Evolutionary conservation across 2,329 filamentous ascomycete genomes (phyloP), one percentile per base, ranked within the genome.

Genomic region (Ceratocystis alfenasii): DNA sequence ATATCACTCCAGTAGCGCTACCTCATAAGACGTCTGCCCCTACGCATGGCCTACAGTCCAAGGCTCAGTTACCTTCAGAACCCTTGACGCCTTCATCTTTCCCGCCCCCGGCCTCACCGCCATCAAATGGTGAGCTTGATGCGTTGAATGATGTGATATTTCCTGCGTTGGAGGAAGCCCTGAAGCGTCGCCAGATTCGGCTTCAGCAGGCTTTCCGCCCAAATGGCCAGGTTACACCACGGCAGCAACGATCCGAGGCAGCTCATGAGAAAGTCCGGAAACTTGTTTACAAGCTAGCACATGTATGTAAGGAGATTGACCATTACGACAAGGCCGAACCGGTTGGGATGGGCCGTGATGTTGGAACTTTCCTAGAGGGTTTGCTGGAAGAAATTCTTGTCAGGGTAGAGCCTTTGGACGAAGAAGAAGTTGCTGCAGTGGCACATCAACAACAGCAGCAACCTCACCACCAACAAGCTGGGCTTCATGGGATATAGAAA

Each of bases 281-380:
- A 72, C 79, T 95, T 33, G 90, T 96, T 12, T 87, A 87, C 69
- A 95, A 95, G 73, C 81, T 95, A 36, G 88, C 87, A 1, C 85
- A 88, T 68, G 81, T 93, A 28, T 95, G 95, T 75, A 87, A 87
- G 72, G 91, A 96, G 74, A 90, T 99, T 72, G 93, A 99, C 74
- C 83, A 88, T 69, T 89, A 87, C 75, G 94, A 99, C 75, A 88
- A 87, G 74, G 83, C 86, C 55, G 88, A 90, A 70, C 90, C 91
- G 5, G 90, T 97, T 10, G 90, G 91, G 0, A 96, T 97, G 93
- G 93, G 91, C 0, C 87, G 90, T 57, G 92, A 93, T 30, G 91
- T 96, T 1, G 86, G 86, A 57, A 90, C 89, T 0, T 95, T 97
- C 70, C 76, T 97, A 6, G 94, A 99, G 74, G 93, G 92, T 0